A percentile compares a stretch with the other conserved stretches of the same genome.
phyloP scores from a whole-genome alignment of 345 rosid genomes.

The Hypericum androsaemum region DNA sequence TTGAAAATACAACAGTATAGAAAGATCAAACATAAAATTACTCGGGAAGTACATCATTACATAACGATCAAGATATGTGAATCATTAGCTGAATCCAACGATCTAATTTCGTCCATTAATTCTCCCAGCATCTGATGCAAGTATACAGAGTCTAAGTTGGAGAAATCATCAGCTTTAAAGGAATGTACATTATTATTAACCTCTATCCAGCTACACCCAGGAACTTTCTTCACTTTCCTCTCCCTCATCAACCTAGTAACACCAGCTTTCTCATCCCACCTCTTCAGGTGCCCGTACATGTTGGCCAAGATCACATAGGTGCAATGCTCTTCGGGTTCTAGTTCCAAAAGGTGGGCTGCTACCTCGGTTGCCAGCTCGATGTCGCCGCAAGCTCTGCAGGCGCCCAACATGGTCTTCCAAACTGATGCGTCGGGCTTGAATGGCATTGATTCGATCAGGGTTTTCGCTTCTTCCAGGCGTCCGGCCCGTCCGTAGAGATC shows the following conservation, averaged over 20 bases:
- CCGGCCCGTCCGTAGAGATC: conserved; percentile 77
- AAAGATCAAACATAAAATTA: too few species aligned
- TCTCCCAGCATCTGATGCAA: conserved; percentile 37
- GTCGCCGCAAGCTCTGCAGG: conserved; percentile 57
- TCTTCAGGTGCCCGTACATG: conserved; percentile 50
- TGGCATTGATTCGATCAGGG: conserved; percentile 57
- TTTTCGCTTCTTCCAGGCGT: conserved; percentile 35
- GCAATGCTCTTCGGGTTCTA: conserved; percentile 68
- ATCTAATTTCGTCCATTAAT: conserved; percentile 41
- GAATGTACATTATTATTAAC: conserved; percentile 44
- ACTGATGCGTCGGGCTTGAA: conserved; percentile 57
- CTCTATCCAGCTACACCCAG: conserved; percentile 86
- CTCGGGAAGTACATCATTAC: too few species aligned
- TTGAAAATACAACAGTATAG: too few species aligned
- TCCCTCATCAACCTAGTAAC: conserved; percentile 63
- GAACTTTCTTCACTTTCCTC: conserved; percentile 64
- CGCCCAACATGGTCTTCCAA: conserved; percentile 64
- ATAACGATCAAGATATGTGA: conserved; percentile 1
- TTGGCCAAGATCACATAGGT: conserved; percentile 53
- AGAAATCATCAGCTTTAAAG: conserved; percentile 56
- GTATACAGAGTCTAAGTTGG: conserved; percentile 35
- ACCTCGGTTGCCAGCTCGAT: conserved; percentile 55
- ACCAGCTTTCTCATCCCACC: conserved; percentile 56
- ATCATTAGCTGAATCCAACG: conserved; percentile 22
- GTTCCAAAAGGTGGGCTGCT: conserved; percentile 43